phyloP scores from a whole-genome alignment of 2,329 filamentous ascomycete genomes.

The Phialocephala sp. region DNA sequence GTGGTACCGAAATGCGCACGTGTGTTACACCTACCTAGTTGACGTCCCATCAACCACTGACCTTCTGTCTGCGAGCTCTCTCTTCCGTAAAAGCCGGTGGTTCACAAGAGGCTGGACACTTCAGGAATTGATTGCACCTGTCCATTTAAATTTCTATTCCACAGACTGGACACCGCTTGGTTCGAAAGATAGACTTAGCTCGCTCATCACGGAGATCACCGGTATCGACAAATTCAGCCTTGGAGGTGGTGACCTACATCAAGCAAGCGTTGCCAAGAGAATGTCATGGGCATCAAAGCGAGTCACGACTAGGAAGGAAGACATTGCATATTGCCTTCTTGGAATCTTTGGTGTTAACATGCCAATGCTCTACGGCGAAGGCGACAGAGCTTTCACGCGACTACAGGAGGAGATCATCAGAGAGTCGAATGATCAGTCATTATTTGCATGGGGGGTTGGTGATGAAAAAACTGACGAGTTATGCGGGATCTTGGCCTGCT shows the following conservation, averaged over 20 bases:
- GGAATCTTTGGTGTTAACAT: constrained; percentile 44
- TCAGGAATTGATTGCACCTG: constrained; percentile 25
- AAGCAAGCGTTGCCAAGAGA: constrained; percentile 53
- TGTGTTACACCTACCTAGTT: constrained; percentile 29
- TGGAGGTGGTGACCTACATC: constrained; percentile 54
- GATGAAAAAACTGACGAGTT: neutral
- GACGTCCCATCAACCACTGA: constrained; percentile 6
- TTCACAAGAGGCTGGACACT: constrained; percentile 30
- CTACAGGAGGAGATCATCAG: constrained; percentile 40
- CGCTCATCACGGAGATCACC: constrained; percentile 9
- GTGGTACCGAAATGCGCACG: constrained; percentile 26
- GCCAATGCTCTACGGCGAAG: constrained; percentile 35
- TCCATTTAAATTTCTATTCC: constrained; percentile 19
- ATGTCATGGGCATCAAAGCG: constrained; percentile 41
- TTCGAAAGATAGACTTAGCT: constrained; percentile 7
- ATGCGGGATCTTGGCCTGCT: neutral
- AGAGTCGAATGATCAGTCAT: constrained; percentile 42
- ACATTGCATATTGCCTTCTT: constrained; percentile 40
- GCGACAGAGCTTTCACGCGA: constrained; percentile 38
- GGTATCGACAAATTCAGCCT: constrained; percentile 43
- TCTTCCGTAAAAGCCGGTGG: constrained; percentile 19
- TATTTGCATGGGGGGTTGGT: constrained; percentile 42
- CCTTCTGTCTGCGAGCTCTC: neutral
- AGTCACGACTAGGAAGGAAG: constrained; percentile 41
- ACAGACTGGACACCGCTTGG: constrained; percentile 19